phyloP scores from a whole-genome alignment of 331 rosid genomes.

The Pyrus hybrid region DNA sequence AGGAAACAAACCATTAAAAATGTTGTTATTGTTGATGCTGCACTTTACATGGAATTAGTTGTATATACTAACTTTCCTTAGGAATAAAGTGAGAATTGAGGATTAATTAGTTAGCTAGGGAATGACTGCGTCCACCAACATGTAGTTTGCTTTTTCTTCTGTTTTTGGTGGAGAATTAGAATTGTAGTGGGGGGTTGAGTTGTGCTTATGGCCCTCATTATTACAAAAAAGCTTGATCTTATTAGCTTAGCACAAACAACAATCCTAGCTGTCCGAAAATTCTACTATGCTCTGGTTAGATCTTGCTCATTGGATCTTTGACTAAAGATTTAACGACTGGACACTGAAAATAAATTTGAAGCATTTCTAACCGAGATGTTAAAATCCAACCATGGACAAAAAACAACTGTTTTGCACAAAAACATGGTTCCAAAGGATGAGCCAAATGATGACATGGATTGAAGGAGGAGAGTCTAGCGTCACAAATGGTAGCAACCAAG shows the following conservation, averaged over 20 bases:
- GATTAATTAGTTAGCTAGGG: slow-evolving; percentile 13
- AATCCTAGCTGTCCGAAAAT: not conserved
- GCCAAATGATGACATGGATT: no score
- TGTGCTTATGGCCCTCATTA: slow-evolving; percentile 14
- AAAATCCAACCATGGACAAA: no score
- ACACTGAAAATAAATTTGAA: no score
- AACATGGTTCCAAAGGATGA: no score
- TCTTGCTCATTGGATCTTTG: no score
- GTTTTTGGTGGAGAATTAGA: slow-evolving; percentile 11
- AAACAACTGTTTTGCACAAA: no score
- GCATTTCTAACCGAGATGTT: no score
- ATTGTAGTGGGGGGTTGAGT: slow-evolving; percentile 13
- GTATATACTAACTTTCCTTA: slow-evolving; percentile 3
- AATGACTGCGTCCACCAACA: slow-evolving; percentile 26
- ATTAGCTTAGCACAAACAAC: not conserved
- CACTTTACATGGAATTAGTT: not conserved
- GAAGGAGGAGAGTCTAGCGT: no score
- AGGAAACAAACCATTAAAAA: not conserved
- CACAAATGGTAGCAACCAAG: no score
- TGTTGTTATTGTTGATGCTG: no score
- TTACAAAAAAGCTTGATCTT: slow-evolving; percentile 1
- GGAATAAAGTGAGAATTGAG: slow-evolving; percentile 8
- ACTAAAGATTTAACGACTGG: no score
- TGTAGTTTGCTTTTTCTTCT: slow-evolving; percentile 15
- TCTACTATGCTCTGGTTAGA: no score